Percentiles rank a stretch among this genome's conserved stretches.
Conservation (phyloP, 2,329 filamentous ascomycete genomes). For the Daldinia sp. region DNA sequence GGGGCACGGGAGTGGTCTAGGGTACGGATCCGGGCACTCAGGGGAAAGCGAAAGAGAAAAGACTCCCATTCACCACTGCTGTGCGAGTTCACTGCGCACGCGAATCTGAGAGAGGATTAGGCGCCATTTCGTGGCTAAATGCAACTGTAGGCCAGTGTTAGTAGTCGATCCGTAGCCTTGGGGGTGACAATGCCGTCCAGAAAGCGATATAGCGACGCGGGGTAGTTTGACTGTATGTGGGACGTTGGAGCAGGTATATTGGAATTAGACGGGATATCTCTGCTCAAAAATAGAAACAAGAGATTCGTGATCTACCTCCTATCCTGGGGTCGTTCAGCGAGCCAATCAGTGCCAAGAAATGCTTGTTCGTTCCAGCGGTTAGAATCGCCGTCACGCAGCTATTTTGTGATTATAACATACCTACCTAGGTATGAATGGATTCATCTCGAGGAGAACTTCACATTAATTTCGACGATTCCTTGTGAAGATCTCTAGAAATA, state of each 20-base stretch:
- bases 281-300: slow-evolving; percentile 32
- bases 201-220: slow-evolving; percentile 26
- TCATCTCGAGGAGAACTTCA: not conserved
- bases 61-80: slow-evolving; percentile 2
- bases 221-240: slow-evolving; percentile 24
- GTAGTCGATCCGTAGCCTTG: slow-evolving; percentile 21
- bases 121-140: slow-evolving; percentile 30
- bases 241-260: slow-evolving; percentile 26
- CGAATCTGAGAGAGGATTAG: slow-evolving; percentile 24
- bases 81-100: not conserved
- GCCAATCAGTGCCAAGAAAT: slow-evolving; percentile 22
- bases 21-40: slow-evolving; percentile 2
- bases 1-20: not conserved
- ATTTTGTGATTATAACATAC: slow-evolving; percentile 14
- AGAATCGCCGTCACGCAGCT: slow-evolving; percentile 17
- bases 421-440: not conserved
- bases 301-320: slow-evolving; percentile 6
- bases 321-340: not conserved
- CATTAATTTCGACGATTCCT: not conserved
- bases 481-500: not conserved
- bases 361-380: slow-evolving; percentile 2
- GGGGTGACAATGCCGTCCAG: slow-evolving; percentile 22
- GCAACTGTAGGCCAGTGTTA: slow-evolving; percentile 18
- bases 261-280: slow-evolving; percentile 6
- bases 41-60: slow-evolving; percentile 2